Conservation (phyloP, 345 rosid species). For the Salix exigua region DNA sequence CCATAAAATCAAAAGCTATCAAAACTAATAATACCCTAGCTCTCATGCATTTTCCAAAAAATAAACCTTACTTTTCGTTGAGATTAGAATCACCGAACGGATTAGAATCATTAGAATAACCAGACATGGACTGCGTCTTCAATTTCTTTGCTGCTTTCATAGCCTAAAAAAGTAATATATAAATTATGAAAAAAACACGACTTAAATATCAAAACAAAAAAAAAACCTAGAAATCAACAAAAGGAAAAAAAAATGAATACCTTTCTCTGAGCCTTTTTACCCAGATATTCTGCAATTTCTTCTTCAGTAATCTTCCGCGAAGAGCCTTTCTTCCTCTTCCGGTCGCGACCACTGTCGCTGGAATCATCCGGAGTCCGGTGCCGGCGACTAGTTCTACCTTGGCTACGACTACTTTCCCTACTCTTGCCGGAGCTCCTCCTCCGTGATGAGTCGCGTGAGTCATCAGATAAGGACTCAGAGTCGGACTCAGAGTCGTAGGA, state of each 20-base stretch:
- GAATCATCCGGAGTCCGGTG: conserved; percentile 22
- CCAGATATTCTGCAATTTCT: conserved; percentile 61
- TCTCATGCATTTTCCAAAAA: no score
- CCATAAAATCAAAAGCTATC: no score
- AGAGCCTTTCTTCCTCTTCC: conserved; percentile 38
- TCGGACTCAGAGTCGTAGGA: conserved; percentile 23
- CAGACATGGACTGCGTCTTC: conserved; percentile 66
- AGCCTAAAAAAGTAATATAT: conserved; percentile 39
- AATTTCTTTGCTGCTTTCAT: conserved; percentile 70
- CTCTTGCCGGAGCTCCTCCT: conserved; percentile 32
- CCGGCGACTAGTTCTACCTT: conserved; percentile 29
- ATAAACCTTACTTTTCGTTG: conserved; percentile 60
- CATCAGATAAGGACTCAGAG: conserved; percentile 32
- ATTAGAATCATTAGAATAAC: conserved; percentile 90
- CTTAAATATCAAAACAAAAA: conserved; percentile 1
- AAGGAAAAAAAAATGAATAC: conserved; percentile 22
- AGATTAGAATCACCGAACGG: conserved; percentile 97
- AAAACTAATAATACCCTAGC: no score
- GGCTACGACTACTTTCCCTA: conserved; percentile 12
- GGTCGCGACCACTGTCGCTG: conserved; percentile 35
- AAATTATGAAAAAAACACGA: conserved; percentile 9
- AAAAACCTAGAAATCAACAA: background rate
- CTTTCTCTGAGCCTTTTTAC: conserved; percentile 82
- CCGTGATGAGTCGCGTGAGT: conserved; percentile 27
- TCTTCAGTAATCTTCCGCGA: conserved; percentile 58